Evolutionary conservation across 306 rosid genomes (phyloP), one percentile per base, ranked within the genome.

Genomic region (Cucurbita pepo): DNA sequence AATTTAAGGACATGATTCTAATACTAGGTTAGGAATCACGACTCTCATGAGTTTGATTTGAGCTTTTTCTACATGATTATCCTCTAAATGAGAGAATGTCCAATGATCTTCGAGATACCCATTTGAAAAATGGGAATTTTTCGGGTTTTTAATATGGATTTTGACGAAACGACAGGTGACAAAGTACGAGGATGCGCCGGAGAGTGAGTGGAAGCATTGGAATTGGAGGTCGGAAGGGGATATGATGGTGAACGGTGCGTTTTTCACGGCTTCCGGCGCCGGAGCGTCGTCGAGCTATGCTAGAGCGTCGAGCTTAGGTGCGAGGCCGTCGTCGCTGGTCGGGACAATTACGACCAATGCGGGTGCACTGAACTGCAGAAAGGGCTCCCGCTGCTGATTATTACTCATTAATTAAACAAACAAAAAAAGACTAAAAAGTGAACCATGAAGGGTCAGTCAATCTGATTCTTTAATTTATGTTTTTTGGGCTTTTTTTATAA

Each of bases 141-240:
- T 30, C 3, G 34, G 0, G 34, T 30, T 30, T 30, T 30, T 30
- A 3, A 30, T 30, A 37, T 12, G 7, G 4, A 54, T 25, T 5
- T 12, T 37, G 44, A 14, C 47, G 34, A 43, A 21, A 45, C 69
- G 60, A 52, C 63, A 93, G 98, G 98, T 94, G 81, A 94, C 99
- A 10, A 94, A 94, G 72, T 93, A 91, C 34, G 99, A 94, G 85
- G 99, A 94, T 81, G 99, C 99, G 7, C 86, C 95, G 0, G 91
- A 90, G 78, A 78, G 81, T 77, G 92, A 89, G 16, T 94, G 99
- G 98, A 85, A 19, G 79, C 60, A 56, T 38, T 94, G 98, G 98
- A 91, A 94, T 43, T 94, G 98, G 98, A 87, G 99, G 60, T 88
- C 97, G 1, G 99, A 85, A 55, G 97, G 97, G 0, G 99, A 94